These are phyloP conservation scores for Spongospora subterranea DNA, from an alignment of 208 protist genomes.

Conservation along the genomic window DNA sequence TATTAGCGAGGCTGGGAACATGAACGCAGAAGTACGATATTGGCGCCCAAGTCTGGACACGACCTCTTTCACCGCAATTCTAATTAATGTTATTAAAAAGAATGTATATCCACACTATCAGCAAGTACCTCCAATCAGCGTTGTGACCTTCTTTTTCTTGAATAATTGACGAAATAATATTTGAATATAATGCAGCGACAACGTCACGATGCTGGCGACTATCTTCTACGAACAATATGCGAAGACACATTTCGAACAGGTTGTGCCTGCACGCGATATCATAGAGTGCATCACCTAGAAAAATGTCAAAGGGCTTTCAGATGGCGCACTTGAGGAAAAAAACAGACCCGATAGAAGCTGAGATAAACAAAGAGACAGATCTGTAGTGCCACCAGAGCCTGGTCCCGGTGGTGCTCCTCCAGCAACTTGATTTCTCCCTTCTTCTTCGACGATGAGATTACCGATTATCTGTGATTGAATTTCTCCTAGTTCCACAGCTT, in stretches of 20 bases:
- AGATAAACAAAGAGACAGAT: too few species aligned
- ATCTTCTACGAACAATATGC: constrained; percentile 12
- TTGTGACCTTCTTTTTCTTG: neutral
- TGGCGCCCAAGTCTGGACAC: neutral
- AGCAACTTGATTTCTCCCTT: neutral
- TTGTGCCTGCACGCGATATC: neutral
- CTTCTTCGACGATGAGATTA: neutral
- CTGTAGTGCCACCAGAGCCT: too few species aligned
- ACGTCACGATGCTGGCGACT: constrained; percentile 29
- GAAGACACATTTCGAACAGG: constrained; percentile 7
- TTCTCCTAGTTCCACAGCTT: constrained; percentile 5
- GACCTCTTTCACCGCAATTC: neutral
- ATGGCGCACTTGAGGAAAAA: too few species aligned
- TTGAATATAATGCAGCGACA: constrained; percentile 25
- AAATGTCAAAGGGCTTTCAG: too few species aligned
- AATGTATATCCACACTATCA: neutral
- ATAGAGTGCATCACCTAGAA: neutral
- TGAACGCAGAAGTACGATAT: neutral
- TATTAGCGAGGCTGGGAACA: neutral
- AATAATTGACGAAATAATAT: constrained; percentile 23
- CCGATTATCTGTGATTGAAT: neutral
- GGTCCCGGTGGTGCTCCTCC: too few species aligned
- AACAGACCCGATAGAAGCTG: too few species aligned
- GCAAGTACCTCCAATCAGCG: neutral
- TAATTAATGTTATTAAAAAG: neutral